Evolutionary conservation across 192 early-diverging fungal species (phyloP), one percentile per base, ranked within the genome.

Genomic region (Coemansia sp.): DNA sequence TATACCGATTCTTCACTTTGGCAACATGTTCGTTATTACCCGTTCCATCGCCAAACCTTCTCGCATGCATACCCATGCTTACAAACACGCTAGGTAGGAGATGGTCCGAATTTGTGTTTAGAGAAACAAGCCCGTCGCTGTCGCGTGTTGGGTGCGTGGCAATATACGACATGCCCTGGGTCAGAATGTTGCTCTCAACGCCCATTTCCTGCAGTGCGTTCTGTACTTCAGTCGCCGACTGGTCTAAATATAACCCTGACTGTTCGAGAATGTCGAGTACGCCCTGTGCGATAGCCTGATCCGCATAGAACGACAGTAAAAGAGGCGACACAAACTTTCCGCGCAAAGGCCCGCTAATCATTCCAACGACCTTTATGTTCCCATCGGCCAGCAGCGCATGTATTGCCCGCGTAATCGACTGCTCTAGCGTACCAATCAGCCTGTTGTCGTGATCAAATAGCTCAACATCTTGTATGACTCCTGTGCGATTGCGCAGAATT

Each of bases 261-360:
- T 59, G 36, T 45, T 79, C 71, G 19, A 79, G 59, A 9, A 70
- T n/a, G 35, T 58, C 50, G 34, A 73, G 50, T 0, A 79, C 60
- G 3, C 62, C 64, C 5, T 53, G 65, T 15, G 76, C 71, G 32
- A 79, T 32, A 20, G 46, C 36, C 32, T 48, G 36, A 15, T 67
- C 64, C 6, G 67, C 71, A 43, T 79, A 79, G 29, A 79, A 74
- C 46, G 76, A 79, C 22, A 79, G 65, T 43, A 70, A 22, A 25
- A 79, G 70, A 1, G 71, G 67, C 50, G 76, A 62, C 15, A 74
- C 57, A 48, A 70, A 73, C 53, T 61, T 66, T 57, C 67, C 71
- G 34, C 62, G 68, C 48, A 79, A 48, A 0, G 76, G 76, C 33
- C 76, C 76, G 3, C 36, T 33, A 6, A 61, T 67, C 22, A 72